Conservation (phyloP, 2,329 filamentous ascomycete genomes). For the Acephala macrosclerotiorum region DNA sequence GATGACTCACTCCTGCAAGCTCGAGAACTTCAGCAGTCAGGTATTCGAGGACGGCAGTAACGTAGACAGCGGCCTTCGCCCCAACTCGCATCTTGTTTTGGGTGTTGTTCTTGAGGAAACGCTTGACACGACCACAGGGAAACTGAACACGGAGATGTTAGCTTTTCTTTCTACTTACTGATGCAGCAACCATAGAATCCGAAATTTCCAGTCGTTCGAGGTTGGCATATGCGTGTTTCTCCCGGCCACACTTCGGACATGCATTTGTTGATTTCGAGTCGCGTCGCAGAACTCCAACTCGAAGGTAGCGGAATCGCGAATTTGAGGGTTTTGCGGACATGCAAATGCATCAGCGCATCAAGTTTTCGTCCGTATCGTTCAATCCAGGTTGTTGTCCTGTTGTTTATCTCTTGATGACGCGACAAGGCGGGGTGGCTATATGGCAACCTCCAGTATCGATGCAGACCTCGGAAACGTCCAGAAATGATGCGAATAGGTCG, state of each 20-base stretch:
- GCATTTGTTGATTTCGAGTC: constrained; percentile 35
- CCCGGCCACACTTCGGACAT: constrained; percentile 15
- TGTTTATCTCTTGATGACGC: constrained; percentile 32
- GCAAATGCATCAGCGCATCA: constrained; percentile 14
- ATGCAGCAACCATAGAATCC: not conserved
- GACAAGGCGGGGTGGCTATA: constrained; percentile 40
- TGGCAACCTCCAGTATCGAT: constrained; percentile 27
- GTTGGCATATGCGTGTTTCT: constrained; percentile 4
- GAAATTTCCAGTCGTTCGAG: not conserved
- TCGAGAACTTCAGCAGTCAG: constrained; percentile 97
- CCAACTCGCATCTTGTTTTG: constrained; percentile 99
- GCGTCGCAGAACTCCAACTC: constrained; percentile 28
- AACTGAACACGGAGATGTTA: constrained; percentile 68
- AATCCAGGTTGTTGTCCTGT: constrained; percentile 16
- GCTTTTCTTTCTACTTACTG: constrained; percentile 24
- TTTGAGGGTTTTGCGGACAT: constrained; percentile 16
- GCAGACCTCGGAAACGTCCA: constrained; percentile 19
- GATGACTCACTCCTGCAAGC: constrained; percentile 79
- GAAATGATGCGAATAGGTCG: constrained; percentile 15
- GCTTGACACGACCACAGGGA: constrained; percentile 99
- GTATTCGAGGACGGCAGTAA: constrained; percentile 97
- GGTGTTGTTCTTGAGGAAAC: constrained; percentile 98
- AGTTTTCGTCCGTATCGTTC: constrained; percentile 10
- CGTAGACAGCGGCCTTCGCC: constrained; percentile 97
- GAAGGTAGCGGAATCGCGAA: constrained; percentile 2